Conservation (phyloP, 352 stramenopile species). For the Phytophthora gonapodyides region DNA sequence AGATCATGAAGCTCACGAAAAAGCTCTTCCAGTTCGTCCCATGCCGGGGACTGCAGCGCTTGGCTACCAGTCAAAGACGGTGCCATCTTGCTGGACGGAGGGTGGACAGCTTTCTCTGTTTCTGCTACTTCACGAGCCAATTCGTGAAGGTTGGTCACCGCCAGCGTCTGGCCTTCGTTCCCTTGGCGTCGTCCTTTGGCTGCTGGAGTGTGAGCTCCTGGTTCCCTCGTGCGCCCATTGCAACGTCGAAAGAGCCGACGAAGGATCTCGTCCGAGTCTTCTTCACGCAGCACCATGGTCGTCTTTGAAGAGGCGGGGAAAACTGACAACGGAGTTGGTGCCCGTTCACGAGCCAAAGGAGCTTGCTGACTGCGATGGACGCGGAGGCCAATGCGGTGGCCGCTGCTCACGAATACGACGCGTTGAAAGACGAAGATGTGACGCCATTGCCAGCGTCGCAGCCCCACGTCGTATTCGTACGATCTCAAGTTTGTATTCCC, state of each 20-base stretch:
- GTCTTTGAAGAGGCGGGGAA: conserved; percentile 28
- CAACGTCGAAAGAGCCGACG: conserved; percentile 36
- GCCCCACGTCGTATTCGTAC: conserved; percentile 50
- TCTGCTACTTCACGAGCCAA: conserved; percentile 27
- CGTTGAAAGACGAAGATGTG: conserved; percentile 38
- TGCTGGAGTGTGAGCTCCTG: neutral
- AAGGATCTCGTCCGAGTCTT: conserved; percentile 33
- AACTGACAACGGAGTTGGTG: conserved; percentile 12
- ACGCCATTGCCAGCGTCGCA: conserved; percentile 36
- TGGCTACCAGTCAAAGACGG: conserved; percentile 9
- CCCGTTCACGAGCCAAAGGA: conserved; percentile 15
- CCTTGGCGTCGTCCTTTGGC: conserved; percentile 12
- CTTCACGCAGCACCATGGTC: conserved; percentile 25
- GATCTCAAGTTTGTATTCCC: neutral
- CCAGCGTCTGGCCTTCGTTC: conserved; percentile 26
- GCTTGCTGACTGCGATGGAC: conserved; percentile 20
- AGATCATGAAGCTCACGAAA: conserved; percentile 42
- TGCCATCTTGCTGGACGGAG: conserved; percentile 1
- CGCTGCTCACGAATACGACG: conserved; percentile 32
- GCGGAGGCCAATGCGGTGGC: conserved; percentile 5
- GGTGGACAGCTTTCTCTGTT: conserved; percentile 31
- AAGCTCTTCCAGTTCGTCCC: conserved; percentile 43
- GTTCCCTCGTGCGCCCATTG: conserved; percentile 3
- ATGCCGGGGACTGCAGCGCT: conserved; percentile 13
- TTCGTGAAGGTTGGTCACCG: conserved; percentile 34